Evolutionary conservation across 805 yeast genomes (phyloP).

Genomic region (Ogataea henricii): DNA sequence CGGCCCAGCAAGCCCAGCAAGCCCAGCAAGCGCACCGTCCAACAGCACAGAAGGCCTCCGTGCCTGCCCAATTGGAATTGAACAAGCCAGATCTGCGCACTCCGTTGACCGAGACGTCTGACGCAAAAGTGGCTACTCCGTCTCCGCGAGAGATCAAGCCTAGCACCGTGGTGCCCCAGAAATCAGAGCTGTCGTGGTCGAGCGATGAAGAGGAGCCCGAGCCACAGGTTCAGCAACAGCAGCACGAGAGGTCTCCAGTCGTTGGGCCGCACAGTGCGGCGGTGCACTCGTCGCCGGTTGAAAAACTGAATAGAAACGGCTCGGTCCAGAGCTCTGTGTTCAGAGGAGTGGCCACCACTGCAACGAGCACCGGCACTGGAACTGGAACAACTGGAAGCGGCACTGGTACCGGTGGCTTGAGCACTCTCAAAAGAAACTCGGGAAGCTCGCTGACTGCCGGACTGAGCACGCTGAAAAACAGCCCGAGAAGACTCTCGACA

Average conservation of each 20-base stretch:
- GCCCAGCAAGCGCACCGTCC: background rate
- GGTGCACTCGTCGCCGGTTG: slow-evolving; percentile 3
- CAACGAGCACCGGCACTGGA: background rate
- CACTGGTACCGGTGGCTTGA: background rate
- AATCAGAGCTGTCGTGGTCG: slow-evolving; percentile 85
- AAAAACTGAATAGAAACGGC: slow-evolving; percentile 1
- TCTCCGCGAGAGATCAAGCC: slow-evolving; percentile 46
- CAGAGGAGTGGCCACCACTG: background rate
- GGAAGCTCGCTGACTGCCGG: background rate
- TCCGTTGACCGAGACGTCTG: slow-evolving; percentile 18
- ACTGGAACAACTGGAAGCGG: background rate
- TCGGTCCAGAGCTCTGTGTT: background rate
- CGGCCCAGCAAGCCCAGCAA: background rate
- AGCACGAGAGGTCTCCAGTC: background rate
- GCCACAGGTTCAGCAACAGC: slow-evolving; percentile 6
- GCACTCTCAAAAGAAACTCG: background rate
- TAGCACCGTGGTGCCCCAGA: slow-evolving; percentile 78
- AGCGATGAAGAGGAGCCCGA: slow-evolving; percentile 74
- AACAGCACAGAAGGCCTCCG: background rate
- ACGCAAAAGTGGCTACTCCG: slow-evolving; percentile 27
- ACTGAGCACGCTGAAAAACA: slow-evolving; percentile 2
- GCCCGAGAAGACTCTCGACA: slow-evolving; percentile 15
- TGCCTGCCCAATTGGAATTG: slow-evolving; percentile 1
- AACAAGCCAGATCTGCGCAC: slow-evolving; percentile 16
- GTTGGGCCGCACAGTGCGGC: background rate